Conservation (phyloP, 306 rosid genomes). For the Vigna radiata region DNA sequence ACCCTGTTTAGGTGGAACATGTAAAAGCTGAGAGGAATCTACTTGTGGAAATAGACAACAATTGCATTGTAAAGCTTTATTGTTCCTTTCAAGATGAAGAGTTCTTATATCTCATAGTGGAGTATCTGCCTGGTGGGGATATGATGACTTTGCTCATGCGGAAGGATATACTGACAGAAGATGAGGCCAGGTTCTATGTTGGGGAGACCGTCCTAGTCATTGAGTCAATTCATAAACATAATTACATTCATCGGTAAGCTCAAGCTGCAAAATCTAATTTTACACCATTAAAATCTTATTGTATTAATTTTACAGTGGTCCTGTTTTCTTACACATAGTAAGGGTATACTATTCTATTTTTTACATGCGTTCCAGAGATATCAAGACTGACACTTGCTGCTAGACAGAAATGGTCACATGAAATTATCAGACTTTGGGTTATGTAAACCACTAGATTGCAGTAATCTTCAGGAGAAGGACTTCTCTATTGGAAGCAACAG, state of each 20-base stretch:
- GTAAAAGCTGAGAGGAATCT: conserved; percentile 99
- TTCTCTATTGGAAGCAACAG: conserved; percentile 78
- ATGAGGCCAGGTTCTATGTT: conserved; percentile 94
- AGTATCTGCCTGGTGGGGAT: conserved; percentile 99
- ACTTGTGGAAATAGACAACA: conserved; percentile 98
- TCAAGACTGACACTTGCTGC: conserved; percentile 98
- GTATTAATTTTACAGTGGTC: conserved; percentile 31
- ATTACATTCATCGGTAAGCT: conserved; percentile 90
- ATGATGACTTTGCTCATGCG: conserved; percentile 99
- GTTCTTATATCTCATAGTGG: conserved; percentile 94
- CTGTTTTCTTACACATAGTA: conserved; percentile 42
- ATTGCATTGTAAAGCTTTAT: conserved; percentile 94
- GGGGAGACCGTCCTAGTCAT: conserved; percentile 97
- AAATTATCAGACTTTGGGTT: conserved; percentile 96
- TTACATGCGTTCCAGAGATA: conserved; percentile 73
- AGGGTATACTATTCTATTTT: conserved; percentile 36
- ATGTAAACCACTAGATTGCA: conserved; percentile 96
- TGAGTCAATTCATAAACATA: conserved; percentile 96
- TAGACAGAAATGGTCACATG: conserved; percentile 94
- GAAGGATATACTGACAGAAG: conserved; percentile 92
- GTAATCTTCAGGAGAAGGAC: conserved; percentile 94
- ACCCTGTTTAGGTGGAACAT: conserved; percentile 84
- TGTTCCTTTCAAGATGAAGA: conserved; percentile 98
- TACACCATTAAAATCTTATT: conserved; percentile 22
- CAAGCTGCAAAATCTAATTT: conserved; percentile 16